Percentiles rank a stretch among this genome's conserved stretches.
Conservation (phyloP, 1,284 basidiomycete species). For the Puccinia triticina region DNA sequence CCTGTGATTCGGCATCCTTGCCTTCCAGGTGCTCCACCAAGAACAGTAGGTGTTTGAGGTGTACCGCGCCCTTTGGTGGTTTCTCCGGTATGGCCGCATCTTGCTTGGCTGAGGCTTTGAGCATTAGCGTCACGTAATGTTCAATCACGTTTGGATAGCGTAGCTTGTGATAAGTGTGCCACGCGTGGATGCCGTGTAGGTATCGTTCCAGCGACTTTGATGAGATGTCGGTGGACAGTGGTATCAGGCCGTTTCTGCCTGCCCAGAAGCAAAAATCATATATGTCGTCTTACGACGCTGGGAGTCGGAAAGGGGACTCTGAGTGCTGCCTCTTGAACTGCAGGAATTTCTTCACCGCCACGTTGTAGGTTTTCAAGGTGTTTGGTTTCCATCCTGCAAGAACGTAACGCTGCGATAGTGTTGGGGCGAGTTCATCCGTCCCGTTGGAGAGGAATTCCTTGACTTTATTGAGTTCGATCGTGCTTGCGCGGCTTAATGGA, state of each 20-base stretch:
- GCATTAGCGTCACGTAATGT: background rate
- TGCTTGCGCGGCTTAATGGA: too few species aligned
- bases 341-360: background rate
- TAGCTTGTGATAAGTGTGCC: too few species aligned
- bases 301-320: background rate
- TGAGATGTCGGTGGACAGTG: background rate
- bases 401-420: background rate
- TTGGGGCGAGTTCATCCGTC: too few species aligned
- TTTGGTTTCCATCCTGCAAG: conserved; percentile 10
- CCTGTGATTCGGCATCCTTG: too few species aligned
- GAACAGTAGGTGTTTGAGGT: background rate
- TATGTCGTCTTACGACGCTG: background rate
- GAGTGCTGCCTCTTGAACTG: background rate
- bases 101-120: background rate
- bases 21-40: background rate
- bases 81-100: background rate
- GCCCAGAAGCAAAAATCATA: too few species aligned
- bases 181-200: background rate
- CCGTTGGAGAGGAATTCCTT: too few species aligned
- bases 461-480: background rate
- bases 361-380: background rate
- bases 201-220: background rate
- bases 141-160: background rate
- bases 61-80: background rate
- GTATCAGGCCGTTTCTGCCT: background rate